A percentile compares a stretch with the other conserved stretches of the same genome.
phyloP scores from a whole-genome alignment of 305 asterid species.

The Fraxinus albicans region DNA sequence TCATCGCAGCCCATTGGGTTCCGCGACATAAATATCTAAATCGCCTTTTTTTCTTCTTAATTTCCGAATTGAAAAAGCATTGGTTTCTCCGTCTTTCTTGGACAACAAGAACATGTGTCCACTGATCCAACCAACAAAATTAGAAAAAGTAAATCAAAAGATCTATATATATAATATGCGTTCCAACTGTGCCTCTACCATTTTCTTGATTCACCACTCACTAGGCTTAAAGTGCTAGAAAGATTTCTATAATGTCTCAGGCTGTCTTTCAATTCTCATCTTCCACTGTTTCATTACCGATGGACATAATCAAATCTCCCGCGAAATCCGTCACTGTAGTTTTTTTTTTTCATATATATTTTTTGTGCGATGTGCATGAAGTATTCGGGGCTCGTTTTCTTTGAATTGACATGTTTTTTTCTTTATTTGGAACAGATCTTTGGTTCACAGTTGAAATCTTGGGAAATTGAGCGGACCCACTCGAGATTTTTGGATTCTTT shows the following conservation, averaged over 20 bases:
- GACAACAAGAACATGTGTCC: constrained; percentile 50
- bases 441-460: constrained; percentile 61
- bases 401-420: constrained; percentile 3
- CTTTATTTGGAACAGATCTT: constrained; percentile 47
- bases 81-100: constrained; percentile 76
- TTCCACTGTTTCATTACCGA: constrained; percentile 30
- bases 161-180: neutral
- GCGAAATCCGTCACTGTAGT: constrained; percentile 38
- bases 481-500: constrained; percentile 41
- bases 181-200: neutral
- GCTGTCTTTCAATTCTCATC: constrained; percentile 39
- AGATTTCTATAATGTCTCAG: constrained; percentile 43
- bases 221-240: constrained; percentile 2
- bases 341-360: neutral
- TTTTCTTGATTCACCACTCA: constrained; percentile 16
- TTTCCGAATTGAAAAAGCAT: constrained; percentile 19
- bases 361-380: neutral
- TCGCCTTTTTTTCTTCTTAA: constrained; percentile 7
- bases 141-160: constrained; percentile 8
- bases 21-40: neutral
- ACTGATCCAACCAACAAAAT: constrained; percentile 34
- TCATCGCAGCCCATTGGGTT: neutral
- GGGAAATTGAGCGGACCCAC: constrained; percentile 48
- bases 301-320: constrained; percentile 27
- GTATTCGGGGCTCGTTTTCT: constrained; percentile 13